Conservation (phyloP, 805 yeast genomes). For the Komagataella pastoris region DNA sequence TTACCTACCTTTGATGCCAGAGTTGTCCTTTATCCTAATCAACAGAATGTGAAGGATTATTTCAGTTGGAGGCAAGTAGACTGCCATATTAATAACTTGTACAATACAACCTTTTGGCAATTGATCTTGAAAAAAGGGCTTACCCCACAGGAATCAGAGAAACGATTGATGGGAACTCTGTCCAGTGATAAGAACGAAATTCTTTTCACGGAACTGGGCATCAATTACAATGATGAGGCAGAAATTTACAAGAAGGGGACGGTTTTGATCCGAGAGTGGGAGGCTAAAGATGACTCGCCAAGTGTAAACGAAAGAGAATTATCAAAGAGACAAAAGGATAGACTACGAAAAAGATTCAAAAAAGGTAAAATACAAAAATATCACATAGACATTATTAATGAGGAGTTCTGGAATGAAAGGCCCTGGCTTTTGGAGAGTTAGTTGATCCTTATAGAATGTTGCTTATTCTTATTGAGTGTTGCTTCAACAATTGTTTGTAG, state of each 20-base stretch:
- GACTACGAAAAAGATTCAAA: slow-evolving; percentile 31
- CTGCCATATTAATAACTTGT: slow-evolving; percentile 88
- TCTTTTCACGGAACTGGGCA: slow-evolving; percentile 59
- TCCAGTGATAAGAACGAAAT: slow-evolving; percentile 84
- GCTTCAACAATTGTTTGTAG: background rate
- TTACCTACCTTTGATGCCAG: slow-evolving; percentile 88
- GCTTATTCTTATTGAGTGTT: background rate
- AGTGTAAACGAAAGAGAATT: slow-evolving; percentile 4
- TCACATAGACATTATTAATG: slow-evolving; percentile 54
- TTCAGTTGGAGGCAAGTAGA: slow-evolving; percentile 94
- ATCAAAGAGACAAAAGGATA: slow-evolving; percentile 32
- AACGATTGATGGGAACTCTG: slow-evolving; percentile 60
- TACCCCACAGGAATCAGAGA: slow-evolving; percentile 73
- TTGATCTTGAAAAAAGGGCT: slow-evolving; percentile 58
- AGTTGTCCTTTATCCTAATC: slow-evolving; percentile 73
- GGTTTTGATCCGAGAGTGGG: slow-evolving; percentile 34
- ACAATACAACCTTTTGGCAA: slow-evolving; percentile 89
- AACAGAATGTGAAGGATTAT: slow-evolving; percentile 56
- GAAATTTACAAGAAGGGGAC: slow-evolving; percentile 86
- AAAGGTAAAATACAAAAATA: slow-evolving; percentile 29
- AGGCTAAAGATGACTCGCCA: slow-evolving; percentile 6
- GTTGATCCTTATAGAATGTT: background rate
- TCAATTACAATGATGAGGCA: slow-evolving; percentile 85
- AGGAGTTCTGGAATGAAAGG: slow-evolving; percentile 44
- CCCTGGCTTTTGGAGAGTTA: slow-evolving; percentile 18